A percentile compares a stretch with the other conserved stretches of the same genome.
Evolutionary conservation across 129 eudicot genomes (phyloP).

Genomic region (Artemisia argyi): DNA sequence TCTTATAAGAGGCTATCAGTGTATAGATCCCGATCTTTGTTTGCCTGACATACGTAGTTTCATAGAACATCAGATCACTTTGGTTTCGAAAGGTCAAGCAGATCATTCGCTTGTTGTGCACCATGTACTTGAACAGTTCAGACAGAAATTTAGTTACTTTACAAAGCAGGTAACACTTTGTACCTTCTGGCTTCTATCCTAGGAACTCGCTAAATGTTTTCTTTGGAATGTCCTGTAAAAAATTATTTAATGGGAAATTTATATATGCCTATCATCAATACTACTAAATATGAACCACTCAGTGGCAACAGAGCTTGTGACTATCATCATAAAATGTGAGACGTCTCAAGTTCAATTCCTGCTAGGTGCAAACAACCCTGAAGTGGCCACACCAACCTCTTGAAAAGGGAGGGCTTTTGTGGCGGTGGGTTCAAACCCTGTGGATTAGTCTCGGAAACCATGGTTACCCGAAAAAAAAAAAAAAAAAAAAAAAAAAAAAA

Average conservation of each 20-base stretch:
- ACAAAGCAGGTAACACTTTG: constrained; percentile 59
- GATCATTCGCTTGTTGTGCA: constrained; percentile 74
- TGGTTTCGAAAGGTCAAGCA: constrained; percentile 90
- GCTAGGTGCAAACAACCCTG: too few species aligned
- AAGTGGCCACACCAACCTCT: too few species aligned
- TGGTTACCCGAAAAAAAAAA: too few species aligned
- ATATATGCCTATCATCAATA: too few species aligned
- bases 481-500: too few species aligned
- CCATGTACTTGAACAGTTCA: constrained; percentile 78
- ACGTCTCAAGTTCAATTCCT: too few species aligned
- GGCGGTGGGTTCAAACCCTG: too few species aligned
- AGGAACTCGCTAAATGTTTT: neutral
- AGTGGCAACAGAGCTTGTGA: too few species aligned
- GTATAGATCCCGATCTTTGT: constrained; percentile 91
- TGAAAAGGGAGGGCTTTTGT: too few species aligned
- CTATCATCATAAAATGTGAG: too few species aligned
- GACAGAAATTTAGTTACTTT: constrained; percentile 72
- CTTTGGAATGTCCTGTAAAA: constrained; percentile 1
- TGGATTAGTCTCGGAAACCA: too few species aligned
- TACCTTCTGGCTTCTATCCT: neutral
- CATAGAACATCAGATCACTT: constrained; percentile 87
- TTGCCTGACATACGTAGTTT: constrained; percentile 91
- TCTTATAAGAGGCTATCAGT: constrained; percentile 88
- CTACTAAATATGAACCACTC: neutral
- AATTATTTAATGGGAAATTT: neutral